Evolutionary conservation across 148 eudicot species (phyloP), one percentile per base, ranked within the genome.

Genomic region (Pouteria glomerata): DNA sequence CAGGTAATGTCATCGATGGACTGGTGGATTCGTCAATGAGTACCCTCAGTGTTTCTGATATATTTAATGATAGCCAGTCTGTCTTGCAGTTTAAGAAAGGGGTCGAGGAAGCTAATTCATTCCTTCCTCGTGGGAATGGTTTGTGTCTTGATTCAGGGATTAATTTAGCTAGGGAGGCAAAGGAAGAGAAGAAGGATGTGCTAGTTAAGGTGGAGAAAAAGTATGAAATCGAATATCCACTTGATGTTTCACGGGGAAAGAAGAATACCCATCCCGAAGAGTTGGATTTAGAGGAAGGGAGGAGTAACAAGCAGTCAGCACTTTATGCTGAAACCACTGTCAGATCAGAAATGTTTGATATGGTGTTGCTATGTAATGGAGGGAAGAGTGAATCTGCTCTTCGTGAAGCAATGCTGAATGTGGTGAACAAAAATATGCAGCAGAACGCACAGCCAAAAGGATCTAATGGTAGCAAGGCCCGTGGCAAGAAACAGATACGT

Each of bases 331-430:
- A 90, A 73, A 75, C 89, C 3, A 81, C 77, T 70, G 84, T 81
- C 81, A 85, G 90, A 65, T 79, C 93, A 7, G 96, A 90, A 64
- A 83, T 90, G 86, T 90, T 86, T 59, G 94, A 93, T 73, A 85
- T 41, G 83, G 94, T 87, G 42, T 78, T 93, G 52, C 68, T 93
- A 52, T 88, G 86, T 53, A 84, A 82, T 73, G 79, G 77, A 67
- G 94, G 89, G 23, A 77, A 85, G 79, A 72, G 71, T 68, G 93
- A 92, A 41, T 83, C 93, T 56, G 96, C 79, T 69, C 83, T 88
- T 16, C 85, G 92, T 44, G 82, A 88, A 85, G 76, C 79, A 44
- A 77, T 90, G 71, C 84, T 81, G 69, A 72, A 60, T 45, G 83
- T 71, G 72, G 73, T 78, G 53, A 81, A 65, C 23, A 88, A 81